Evolutionary conservation across 164 flowering plant species (phyloP).

Genomic region (Houttuynia cordata): DNA sequence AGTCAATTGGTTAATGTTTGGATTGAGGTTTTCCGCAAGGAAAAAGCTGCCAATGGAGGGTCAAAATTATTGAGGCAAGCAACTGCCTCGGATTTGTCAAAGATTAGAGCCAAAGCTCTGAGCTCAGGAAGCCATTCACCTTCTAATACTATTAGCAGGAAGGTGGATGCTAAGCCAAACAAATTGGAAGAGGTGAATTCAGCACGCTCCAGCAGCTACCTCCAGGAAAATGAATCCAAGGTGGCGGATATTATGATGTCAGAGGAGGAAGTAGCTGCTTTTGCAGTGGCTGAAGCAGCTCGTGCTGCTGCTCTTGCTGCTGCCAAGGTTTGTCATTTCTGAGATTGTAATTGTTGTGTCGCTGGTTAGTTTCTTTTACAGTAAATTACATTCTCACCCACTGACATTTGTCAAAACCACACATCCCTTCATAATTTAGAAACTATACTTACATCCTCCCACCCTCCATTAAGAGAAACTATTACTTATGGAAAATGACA

Average conservation of each 20-base stretch:
- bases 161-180: conserved; percentile 24
- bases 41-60: conserved; percentile 71
- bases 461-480: no score
- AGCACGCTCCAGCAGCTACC: conserved; percentile 26
- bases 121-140: conserved; percentile 25
- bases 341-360: neutral
- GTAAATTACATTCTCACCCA: no score
- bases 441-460: no score
- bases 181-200: conserved; percentile 36
- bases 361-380: neutral
- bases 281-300: conserved; percentile 93
- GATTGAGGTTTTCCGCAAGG: conserved; percentile 92
- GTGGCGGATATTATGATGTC: conserved; percentile 41
- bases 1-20: conserved; percentile 90
- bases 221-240: conserved; percentile 26
- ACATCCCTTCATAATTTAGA: no score
- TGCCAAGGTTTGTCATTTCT: conserved; percentile 64
- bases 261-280: conserved; percentile 83
- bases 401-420: no score
- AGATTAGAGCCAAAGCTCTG: conserved; percentile 31
- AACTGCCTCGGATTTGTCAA: conserved; percentile 36
- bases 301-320: conserved; percentile 85
- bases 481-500: no score
- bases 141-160: conserved; percentile 27
- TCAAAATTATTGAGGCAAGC: conserved; percentile 45